Conservation (phyloP, 2,329 filamentous ascomycete species). For the Helotiales sp. region DNA sequence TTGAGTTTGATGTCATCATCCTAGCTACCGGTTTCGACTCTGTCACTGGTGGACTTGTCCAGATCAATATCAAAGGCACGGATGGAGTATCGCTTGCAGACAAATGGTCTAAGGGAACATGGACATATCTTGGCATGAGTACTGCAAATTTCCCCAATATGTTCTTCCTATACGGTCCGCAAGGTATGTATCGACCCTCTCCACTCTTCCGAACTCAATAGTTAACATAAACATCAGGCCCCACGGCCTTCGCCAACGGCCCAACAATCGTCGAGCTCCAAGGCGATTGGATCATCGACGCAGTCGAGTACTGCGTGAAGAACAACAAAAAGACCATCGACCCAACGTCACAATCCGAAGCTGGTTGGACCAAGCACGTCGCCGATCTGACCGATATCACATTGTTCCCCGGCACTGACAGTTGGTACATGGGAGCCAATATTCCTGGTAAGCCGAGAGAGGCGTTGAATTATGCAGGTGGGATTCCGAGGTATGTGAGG, state of each 20-base stretch:
- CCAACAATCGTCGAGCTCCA: conserved; percentile 43
- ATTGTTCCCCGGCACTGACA: conserved; percentile 36
- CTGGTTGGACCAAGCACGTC: conserved; percentile 36
- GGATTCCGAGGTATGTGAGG: neutral
- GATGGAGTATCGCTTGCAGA: conserved; percentile 34
- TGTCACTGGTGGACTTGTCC: conserved; percentile 35
- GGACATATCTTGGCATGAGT: conserved; percentile 41
- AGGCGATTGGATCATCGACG: conserved; percentile 39
- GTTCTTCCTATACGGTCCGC: conserved; percentile 46
- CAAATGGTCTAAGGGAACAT: conserved; percentile 35
- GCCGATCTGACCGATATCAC: conserved; percentile 32
- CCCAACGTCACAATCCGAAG: conserved; percentile 33
- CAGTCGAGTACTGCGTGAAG: conserved; percentile 34
- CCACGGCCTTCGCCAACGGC: conserved; percentile 41
- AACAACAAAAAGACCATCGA: conserved; percentile 37
- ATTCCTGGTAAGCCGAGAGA: conserved; percentile 42
- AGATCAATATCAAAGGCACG: conserved; percentile 35
- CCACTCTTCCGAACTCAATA: neutral
- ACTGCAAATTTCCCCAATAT: conserved; percentile 47
- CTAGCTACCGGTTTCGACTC: conserved; percentile 41
- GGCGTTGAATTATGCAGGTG: conserved; percentile 34
- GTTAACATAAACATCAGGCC: conserved; percentile 20
- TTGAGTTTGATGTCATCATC: conserved; percentile 35
- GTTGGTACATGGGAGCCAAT: conserved; percentile 44
- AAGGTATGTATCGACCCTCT: conserved; percentile 23